A percentile compares a stretch with the other conserved stretches of the same genome.
phyloP scores from a whole-genome alignment of 805 yeast genomes.

The Lipomyces spencermartinsiae region DNA sequence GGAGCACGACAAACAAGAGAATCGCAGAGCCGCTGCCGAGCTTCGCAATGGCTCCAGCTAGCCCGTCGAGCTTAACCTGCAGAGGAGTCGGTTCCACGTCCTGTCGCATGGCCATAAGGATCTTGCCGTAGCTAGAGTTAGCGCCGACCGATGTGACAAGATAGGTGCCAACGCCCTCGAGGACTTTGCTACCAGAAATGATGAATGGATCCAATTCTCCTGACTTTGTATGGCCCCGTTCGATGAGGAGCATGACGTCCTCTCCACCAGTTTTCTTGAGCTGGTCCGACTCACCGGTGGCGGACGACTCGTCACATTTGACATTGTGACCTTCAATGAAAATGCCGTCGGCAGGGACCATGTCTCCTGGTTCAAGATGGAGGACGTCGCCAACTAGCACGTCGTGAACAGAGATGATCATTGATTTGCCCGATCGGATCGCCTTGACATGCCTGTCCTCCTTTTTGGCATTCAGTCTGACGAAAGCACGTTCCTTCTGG shows the following conservation, averaged over 20 bases:
- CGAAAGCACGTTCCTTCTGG: conserved; percentile 94
- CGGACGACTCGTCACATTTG: conserved; percentile 95
- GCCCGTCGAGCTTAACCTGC: conserved; percentile 96
- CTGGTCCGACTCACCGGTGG: conserved; percentile 97
- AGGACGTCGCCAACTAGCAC: conserved; percentile 85
- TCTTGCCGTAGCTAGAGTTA: conserved; percentile 87
- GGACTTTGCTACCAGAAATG: conserved; percentile 83
- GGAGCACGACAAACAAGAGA: conserved; percentile 85
- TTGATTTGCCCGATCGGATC: conserved; percentile 70
- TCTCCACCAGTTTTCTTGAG: conserved; percentile 85
- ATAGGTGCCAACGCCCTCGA: conserved; percentile 84
- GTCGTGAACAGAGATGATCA: conserved; percentile 70
- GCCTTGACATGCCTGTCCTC: conserved; percentile 81
- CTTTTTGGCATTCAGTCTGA: conserved; percentile 82
- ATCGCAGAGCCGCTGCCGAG: conserved; percentile 96
- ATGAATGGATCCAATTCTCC: conserved; percentile 69
- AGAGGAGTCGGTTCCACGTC: conserved; percentile 61
- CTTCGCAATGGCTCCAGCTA: conserved; percentile 95
- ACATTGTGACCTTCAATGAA: conserved; percentile 82
- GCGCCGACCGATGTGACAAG: conserved; percentile 88
- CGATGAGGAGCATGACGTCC: conserved; percentile 82
- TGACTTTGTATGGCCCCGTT: conserved; percentile 40
- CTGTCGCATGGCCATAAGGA: conserved; percentile 74
- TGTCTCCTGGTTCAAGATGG: conserved; percentile 88
- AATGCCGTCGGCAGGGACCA: conserved; percentile 92